Evolutionary conservation across 2,329 filamentous ascomycete genomes (phyloP), one percentile per base, ranked within the genome.

Genomic region (Tolypocladium guangdongense): DNA sequence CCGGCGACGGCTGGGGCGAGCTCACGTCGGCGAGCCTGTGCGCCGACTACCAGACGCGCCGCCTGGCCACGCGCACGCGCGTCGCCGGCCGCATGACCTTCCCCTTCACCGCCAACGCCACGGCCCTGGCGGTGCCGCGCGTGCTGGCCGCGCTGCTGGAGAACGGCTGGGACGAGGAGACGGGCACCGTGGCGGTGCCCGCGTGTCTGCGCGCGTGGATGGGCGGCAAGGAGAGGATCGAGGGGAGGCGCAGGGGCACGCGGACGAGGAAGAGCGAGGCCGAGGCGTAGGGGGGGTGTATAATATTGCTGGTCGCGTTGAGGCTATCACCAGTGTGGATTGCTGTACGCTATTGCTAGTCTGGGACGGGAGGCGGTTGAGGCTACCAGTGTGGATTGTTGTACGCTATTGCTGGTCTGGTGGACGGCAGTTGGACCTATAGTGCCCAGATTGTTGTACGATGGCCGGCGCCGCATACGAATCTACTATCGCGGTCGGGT

Each of bases 81-180:
- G 57, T 77, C 14, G 73, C 71, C 51, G 67, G 65, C 33, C 82
- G 78, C 64, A 71, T 86, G 41, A 76, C 78, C 2, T 97, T 90
- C 67, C 90, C 91, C 16, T 90, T 88, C 73, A 99, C 93, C 0
- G 78, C 95, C 38, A 99, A 99, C 66, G 95, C 92, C 0, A 99
- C 93, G 1, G 93, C 92, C 0, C 75, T 97, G 62, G 93, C 93
- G 1, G 86, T 97, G 38, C 93, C 93, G 4, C 79, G 93, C 51
- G 87, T 99, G 14, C 67, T 99, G 55, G 91, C 93, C 27, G 91
- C 90, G 7, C 77, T 99, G 50, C 66, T 99, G 58, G 93, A 99
- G 75, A 90, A 91, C 63, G 87, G 90, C 1, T 99, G 91, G 88
- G 81, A 93, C 63, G 86, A 90, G 63, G 64, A 74, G 27, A 77